phyloP scores from a whole-genome alignment of 768 basidiomycete genomes.

The Serendipita sp. region DNA sequence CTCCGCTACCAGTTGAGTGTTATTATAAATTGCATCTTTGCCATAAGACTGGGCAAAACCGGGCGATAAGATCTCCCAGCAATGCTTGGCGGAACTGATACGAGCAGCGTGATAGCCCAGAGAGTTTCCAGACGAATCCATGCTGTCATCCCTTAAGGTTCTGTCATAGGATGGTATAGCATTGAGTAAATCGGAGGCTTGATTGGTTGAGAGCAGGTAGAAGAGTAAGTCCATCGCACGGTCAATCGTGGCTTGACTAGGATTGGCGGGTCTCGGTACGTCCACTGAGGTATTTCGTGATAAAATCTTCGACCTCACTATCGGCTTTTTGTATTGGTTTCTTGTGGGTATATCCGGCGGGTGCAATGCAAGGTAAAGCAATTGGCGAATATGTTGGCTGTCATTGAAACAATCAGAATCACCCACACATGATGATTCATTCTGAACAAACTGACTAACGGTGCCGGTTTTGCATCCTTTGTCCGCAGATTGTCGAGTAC shows the following conservation, averaged over 20 bases:
- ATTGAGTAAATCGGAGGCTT: background rate
- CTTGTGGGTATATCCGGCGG: background rate
- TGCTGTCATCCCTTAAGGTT: background rate
- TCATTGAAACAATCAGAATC: background rate
- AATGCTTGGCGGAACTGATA: background rate
- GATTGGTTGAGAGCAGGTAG: background rate
- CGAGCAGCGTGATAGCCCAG: background rate
- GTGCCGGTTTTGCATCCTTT: background rate
- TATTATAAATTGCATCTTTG: background rate
- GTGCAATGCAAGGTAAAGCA: background rate
- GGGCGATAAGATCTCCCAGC: background rate
- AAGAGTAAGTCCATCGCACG: background rate
- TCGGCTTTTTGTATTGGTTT: background rate
- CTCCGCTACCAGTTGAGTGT: background rate
- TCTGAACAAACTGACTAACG: background rate
- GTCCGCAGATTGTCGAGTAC: background rate
- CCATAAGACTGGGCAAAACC: background rate
- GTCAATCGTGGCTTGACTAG: background rate
- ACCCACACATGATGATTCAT: background rate
- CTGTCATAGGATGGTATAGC: background rate
- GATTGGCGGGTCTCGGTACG: background rate
- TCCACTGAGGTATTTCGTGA: background rate
- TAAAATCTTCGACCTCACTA: background rate
- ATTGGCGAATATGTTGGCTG: slow-evolving; percentile 3
- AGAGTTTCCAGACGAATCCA: background rate